These are phyloP conservation scores for Malus sylvestris DNA, from an alignment of 306 rosid genomes.

Conservation along the genomic window DNA sequence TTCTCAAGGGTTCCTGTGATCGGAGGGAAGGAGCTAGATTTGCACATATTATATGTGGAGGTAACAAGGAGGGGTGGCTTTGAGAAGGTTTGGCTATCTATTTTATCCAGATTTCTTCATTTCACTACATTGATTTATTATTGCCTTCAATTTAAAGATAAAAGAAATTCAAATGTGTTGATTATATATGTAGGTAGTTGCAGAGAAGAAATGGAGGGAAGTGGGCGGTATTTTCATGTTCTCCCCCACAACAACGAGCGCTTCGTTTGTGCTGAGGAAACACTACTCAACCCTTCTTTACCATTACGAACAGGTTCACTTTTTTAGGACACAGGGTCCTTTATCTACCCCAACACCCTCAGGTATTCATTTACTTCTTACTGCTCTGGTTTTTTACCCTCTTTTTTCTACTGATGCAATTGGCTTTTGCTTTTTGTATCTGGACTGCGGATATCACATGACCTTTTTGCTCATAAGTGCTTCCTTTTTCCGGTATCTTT, in stretches of 20 bases:
- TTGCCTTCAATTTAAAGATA: background rate
- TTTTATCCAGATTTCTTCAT: background rate
- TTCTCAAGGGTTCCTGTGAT: slow-evolving; percentile 78
- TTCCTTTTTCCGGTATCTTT: background rate
- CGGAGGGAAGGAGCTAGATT: slow-evolving; percentile 93
- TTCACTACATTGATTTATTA: background rate
- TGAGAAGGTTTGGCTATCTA: slow-evolving; percentile 52
- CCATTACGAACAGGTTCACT: slow-evolving; percentile 85
- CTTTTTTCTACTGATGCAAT: background rate
- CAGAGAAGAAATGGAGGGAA: slow-evolving; percentile 99
- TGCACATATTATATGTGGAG: slow-evolving; percentile 81
- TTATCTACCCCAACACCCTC: slow-evolving; percentile 31
- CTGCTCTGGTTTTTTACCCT: background rate
- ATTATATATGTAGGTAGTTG: slow-evolving; percentile 56
- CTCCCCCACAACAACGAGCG: slow-evolving; percentile 85
- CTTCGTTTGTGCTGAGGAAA: slow-evolving; percentile 83
- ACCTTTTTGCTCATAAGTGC: background rate
- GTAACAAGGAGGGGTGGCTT: slow-evolving; percentile 85
- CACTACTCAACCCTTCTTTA: slow-evolving; percentile 76
- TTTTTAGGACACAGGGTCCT: slow-evolving; percentile 62
- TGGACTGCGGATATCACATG: too few relatives aligned
- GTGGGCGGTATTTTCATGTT: slow-evolving; percentile 75
- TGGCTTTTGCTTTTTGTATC: too few relatives aligned
- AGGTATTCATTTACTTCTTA: slow-evolving; percentile 21
- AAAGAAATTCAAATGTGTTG: background rate